Conservation (phyloP, 164 flowering plant genomes). For the Echeveria elegans region DNA sequence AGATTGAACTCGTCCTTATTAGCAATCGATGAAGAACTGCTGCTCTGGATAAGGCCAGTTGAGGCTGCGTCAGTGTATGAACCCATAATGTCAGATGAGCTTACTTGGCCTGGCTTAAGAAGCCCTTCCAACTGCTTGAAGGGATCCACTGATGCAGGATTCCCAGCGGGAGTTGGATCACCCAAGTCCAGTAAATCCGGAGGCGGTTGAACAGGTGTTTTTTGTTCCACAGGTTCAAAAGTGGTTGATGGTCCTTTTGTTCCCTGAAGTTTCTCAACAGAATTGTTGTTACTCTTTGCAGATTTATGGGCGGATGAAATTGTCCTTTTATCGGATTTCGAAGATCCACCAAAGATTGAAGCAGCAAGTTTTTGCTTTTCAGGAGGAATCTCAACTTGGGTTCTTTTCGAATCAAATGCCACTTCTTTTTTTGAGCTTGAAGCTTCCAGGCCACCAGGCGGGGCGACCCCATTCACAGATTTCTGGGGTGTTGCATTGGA, state of each 20-base stretch:
- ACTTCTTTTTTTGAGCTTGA: conserved; percentile 33
- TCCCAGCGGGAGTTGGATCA: conserved; percentile 30
- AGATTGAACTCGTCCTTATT: conserved; percentile 13
- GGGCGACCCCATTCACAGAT: conserved; percentile 35
- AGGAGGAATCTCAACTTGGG: conserved; percentile 49
- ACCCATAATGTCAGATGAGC: conserved; percentile 42
- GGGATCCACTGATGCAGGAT: conserved; percentile 48
- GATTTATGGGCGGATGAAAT: conserved; percentile 41
- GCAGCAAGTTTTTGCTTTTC: conserved; percentile 96
- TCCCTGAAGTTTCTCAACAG: conserved; percentile 24
- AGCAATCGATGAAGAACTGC: conserved; percentile 13
- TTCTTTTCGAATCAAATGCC: conserved; percentile 40
- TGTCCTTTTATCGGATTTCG: conserved; percentile 48
- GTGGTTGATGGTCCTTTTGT: conserved; percentile 17
- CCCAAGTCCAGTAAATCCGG: conserved; percentile 89
- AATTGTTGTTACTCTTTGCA: conserved; percentile 26
- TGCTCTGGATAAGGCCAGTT: conserved; percentile 15
- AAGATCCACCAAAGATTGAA: conserved; percentile 81
- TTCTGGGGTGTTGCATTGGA: conserved; percentile 23
- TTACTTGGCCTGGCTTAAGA: conserved; percentile 33
- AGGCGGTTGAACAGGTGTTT: conserved; percentile 40
- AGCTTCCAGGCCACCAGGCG: conserved; percentile 24
- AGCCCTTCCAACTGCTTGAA: conserved; percentile 88
- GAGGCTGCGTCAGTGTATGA: conserved; percentile 33
- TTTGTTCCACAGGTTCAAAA: conserved; percentile 24